Evolutionary conservation across 139 green algal species (phyloP).

Genomic region (Volvox reticuliferus): DNA sequence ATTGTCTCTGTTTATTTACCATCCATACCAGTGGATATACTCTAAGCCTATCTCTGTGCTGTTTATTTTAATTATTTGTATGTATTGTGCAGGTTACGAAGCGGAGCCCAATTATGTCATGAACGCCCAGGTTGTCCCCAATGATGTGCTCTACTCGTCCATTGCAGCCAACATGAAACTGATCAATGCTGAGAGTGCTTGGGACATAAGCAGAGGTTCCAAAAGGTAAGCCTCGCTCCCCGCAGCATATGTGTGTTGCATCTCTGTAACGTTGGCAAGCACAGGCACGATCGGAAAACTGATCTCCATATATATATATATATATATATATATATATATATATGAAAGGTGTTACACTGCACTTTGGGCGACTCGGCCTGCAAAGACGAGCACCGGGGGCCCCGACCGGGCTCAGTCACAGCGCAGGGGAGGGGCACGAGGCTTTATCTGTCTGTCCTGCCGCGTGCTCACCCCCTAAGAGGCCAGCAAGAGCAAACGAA

Average conservation of each 20-base stretch:
- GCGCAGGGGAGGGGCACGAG: no score
- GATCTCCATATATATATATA: neutral
- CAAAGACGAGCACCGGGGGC: no score
- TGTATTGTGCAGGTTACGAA: neutral
- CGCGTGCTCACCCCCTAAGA: no score
- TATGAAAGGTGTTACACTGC: neutral
- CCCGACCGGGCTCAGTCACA: no score
- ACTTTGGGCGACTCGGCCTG: no score
- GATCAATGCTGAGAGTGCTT: neutral
- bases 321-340: neutral
- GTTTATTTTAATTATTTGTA: no score
- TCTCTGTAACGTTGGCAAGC: neutral
- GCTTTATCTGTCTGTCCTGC: no score
- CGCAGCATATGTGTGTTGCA: neutral
- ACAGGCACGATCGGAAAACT: neutral
- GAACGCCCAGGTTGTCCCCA: neutral
- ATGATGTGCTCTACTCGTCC: neutral
- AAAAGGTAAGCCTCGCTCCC: neutral
- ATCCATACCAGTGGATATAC: no score
- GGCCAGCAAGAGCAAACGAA: no score
- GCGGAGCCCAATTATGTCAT: neutral
- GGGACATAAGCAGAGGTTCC: neutral
- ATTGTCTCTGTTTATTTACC: no score
- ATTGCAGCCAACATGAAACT: neutral
- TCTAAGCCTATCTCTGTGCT: no score